Evolutionary conservation across 2,329 filamentous ascomycete genomes (phyloP).

Genomic region (Aspergillus calidoustus): DNA sequence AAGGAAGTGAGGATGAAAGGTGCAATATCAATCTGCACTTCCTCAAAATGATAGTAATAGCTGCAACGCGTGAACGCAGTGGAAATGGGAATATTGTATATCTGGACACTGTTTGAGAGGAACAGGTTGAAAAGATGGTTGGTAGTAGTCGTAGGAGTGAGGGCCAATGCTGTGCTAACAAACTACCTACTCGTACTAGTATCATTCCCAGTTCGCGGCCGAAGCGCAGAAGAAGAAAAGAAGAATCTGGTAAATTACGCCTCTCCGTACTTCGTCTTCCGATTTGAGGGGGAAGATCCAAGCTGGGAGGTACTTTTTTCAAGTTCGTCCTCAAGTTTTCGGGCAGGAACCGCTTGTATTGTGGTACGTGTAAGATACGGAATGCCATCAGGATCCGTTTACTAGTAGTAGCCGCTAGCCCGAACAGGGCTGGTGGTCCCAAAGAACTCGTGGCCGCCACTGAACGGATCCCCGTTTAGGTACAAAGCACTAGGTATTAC

Average conservation of each 20-base stretch:
- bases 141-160: not conserved
- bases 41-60: not conserved
- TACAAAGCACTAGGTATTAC: conserved; percentile 1
- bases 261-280: not conserved
- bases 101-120: not conserved
- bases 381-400: conserved; percentile 12
- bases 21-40: not conserved
- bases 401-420: conserved; percentile 5
- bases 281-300: not conserved
- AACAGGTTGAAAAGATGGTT: not conserved
- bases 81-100: not conserved
- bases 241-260: not conserved
- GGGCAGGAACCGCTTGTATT: conserved; percentile 11
- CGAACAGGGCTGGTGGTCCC: conserved; percentile 23
- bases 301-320: not conserved
- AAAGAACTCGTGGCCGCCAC: conserved; percentile 32
- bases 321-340: not conserved
- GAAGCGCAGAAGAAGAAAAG: not conserved
- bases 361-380: conserved; percentile 15
- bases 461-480: conserved; percentile 20
- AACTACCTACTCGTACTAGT: not conserved
- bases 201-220: not conserved
- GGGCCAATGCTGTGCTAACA: not conserved
- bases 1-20: not conserved
- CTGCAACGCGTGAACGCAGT: not conserved